These are phyloP conservation scores for Leishmania gerbilli DNA, from an alignment of 208 protist genomes.

Conservation along the genomic window DNA sequence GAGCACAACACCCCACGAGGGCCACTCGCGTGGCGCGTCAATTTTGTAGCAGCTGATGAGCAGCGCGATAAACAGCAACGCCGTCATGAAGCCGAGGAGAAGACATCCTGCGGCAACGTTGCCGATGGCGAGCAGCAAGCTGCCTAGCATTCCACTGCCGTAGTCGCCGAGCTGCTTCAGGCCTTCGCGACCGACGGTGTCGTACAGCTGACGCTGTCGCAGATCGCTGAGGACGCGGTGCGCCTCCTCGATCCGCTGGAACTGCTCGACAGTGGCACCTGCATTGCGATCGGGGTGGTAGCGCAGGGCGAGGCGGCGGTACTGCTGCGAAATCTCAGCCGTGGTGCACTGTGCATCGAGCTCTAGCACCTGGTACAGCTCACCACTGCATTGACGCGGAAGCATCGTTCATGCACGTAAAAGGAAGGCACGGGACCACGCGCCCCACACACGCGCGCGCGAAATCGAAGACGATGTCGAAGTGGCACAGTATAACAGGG, in stretches of 20 bases:
- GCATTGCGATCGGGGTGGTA: conserved; percentile 91
- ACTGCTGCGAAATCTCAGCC: conserved; percentile 81
- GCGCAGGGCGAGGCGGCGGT: conserved; percentile 82
- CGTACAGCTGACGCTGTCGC: conserved; percentile 96
- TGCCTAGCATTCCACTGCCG: conserved; percentile 27
- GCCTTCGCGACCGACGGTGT: conserved; percentile 95
- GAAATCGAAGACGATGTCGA: not conserved
- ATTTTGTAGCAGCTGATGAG: conserved; percentile 33
- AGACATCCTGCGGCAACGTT: conserved; percentile 23
- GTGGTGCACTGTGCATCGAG: conserved; percentile 52
- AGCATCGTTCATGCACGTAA: conserved; percentile 20
- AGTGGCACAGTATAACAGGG: not conserved
- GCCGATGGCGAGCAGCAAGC: conserved; percentile 24
- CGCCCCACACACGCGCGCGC: not conserved
- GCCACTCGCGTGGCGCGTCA: conserved; percentile 13
- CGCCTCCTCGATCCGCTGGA: conserved; percentile 93
- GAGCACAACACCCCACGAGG: conserved; percentile 36
- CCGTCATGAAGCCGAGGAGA: conserved; percentile 15
- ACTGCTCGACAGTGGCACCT: conserved; percentile 71
- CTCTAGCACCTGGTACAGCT: conserved; percentile 80
- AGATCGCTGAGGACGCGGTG: conserved; percentile 96
- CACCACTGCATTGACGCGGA: conserved; percentile 43
- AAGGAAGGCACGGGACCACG: not conserved
- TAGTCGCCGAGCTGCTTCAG: conserved; percentile 78
- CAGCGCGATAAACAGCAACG: conserved; percentile 17